These are phyloP conservation scores for Fusarium miscanthi DNA, from an alignment of 2,329 filamentous ascomycete species.

Conservation along the genomic window DNA sequence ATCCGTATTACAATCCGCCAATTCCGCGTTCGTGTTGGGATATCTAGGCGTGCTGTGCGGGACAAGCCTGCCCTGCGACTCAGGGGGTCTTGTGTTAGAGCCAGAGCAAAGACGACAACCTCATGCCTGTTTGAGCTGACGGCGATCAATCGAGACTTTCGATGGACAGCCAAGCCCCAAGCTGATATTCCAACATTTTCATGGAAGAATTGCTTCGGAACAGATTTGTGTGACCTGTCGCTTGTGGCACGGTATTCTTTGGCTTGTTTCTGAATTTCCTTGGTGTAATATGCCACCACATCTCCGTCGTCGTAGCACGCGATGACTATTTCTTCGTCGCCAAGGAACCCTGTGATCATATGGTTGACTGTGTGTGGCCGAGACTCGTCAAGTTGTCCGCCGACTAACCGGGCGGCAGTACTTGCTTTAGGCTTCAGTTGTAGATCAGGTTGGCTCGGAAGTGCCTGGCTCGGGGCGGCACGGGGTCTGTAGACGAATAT, in stretches of 20 bases:
- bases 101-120: slow-evolving; percentile 65
- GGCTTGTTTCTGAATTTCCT: slow-evolving; percentile 60
- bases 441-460: slow-evolving; percentile 61
- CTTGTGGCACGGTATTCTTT: slow-evolving; percentile 33
- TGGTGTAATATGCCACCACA: slow-evolving; percentile 75
- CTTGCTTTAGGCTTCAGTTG: slow-evolving; percentile 60
- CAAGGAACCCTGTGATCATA: slow-evolving; percentile 75
- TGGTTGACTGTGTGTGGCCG: slow-evolving; percentile 75
- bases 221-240: slow-evolving; percentile 3
- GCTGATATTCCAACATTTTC: slow-evolving; percentile 82
- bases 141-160: slow-evolving; percentile 83
- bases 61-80: slow-evolving; percentile 1
- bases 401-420: slow-evolving; percentile 53
- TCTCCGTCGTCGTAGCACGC: slow-evolving; percentile 80
- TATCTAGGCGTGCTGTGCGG: not conserved
- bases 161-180: slow-evolving; percentile 90
- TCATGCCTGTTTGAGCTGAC: slow-evolving; percentile 79
- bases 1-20: slow-evolving; percentile 63
- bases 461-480: slow-evolving; percentile 58
- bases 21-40: slow-evolving; percentile 53
- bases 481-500: slow-evolving; percentile 68
- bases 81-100: slow-evolving; percentile 43
- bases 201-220: slow-evolving; percentile 70
- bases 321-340: slow-evolving; percentile 75
- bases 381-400: slow-evolving; percentile 63